Evolutionary conservation across 805 yeast genomes (phyloP).

Genomic region (Saturnispora hagleri): DNA sequence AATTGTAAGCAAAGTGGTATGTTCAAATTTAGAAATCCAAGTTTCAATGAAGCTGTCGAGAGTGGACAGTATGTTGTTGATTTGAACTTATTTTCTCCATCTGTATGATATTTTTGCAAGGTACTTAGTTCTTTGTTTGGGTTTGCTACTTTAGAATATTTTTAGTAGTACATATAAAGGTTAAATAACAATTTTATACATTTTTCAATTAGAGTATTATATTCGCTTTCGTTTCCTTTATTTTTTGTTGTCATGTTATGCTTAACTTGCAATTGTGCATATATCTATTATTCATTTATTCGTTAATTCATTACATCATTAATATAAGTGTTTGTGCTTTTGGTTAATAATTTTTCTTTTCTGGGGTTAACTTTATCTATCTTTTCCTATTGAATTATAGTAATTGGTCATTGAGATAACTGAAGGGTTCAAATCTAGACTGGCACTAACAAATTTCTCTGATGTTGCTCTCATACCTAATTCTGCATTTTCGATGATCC

Average conservation of each 20-base stretch:
- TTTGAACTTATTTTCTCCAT: background rate
- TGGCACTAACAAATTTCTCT: conserved; percentile 23
- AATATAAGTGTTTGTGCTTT: background rate
- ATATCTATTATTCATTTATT: background rate
- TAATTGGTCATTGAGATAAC: conserved; percentile 14
- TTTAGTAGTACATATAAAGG: background rate
- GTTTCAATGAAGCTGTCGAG: conserved; percentile 30
- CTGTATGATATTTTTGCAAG: no score
- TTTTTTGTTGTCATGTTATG: background rate
- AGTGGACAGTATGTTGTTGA: conserved; percentile 10
- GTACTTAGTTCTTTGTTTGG: background rate
- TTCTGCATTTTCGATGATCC: conserved; percentile 16
- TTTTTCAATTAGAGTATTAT: background rate
- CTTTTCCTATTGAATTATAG: conserved; percentile 10
- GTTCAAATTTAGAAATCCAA: conserved; percentile 37
- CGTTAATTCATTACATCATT: background rate
- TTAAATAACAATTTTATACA: background rate
- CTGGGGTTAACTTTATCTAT: background rate
- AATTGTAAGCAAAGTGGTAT: conserved; percentile 27
- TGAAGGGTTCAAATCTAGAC: conserved; percentile 24
- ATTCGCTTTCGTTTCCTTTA: background rate
- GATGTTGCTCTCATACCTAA: conserved; percentile 24
- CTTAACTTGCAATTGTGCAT: background rate
- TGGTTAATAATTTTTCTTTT: background rate
- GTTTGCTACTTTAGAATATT: background rate